These are phyloP conservation scores for Leccinum fallax DNA, from an alignment of 1,284 basidiomycete genomes.

Conservation along the genomic window DNA sequence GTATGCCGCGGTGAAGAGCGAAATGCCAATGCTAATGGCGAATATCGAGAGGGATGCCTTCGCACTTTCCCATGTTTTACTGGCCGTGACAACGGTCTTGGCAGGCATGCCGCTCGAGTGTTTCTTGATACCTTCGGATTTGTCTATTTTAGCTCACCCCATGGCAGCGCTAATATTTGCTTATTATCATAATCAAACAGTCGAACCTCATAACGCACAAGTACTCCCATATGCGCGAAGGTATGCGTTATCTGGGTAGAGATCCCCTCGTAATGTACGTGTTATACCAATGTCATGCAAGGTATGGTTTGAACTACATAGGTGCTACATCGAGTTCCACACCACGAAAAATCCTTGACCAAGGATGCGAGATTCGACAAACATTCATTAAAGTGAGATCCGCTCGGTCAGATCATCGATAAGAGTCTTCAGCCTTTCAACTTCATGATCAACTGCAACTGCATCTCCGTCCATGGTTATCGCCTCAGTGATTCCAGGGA, in stretches of 20 bases:
- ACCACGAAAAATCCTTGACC: neutral
- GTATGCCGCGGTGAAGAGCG: conserved; percentile 46
- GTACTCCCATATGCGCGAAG: too few species aligned
- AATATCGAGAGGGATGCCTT: conserved; percentile 32
- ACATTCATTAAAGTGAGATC: conserved; percentile 22
- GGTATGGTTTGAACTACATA: too few species aligned
- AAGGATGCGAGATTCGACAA: neutral
- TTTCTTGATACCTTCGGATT: too few species aligned
- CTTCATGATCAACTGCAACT: conserved; percentile 48
- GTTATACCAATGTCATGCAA: too few species aligned
- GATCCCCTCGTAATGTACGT: too few species aligned
- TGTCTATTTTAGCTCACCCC: too few species aligned
- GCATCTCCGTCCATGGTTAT: conserved; percentile 47
- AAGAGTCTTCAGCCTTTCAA: conserved; percentile 45
- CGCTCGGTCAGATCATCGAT: conserved; percentile 43
- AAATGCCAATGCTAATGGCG: conserved; percentile 37
- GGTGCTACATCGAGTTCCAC: too few species aligned
- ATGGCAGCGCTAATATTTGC: too few species aligned
- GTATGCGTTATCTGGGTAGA: too few species aligned
- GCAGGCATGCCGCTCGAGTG: conserved; percentile 3
- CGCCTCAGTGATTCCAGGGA: conserved; percentile 55
- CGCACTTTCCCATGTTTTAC: conserved; percentile 15
- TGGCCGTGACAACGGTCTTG: neutral
- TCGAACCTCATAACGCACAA: too few species aligned
- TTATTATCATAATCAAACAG: too few species aligned